Base-by-base conservation (phyloP, 495 filamentous ascomycete genomes). In the Clavariopsis aquatica region DNA sequence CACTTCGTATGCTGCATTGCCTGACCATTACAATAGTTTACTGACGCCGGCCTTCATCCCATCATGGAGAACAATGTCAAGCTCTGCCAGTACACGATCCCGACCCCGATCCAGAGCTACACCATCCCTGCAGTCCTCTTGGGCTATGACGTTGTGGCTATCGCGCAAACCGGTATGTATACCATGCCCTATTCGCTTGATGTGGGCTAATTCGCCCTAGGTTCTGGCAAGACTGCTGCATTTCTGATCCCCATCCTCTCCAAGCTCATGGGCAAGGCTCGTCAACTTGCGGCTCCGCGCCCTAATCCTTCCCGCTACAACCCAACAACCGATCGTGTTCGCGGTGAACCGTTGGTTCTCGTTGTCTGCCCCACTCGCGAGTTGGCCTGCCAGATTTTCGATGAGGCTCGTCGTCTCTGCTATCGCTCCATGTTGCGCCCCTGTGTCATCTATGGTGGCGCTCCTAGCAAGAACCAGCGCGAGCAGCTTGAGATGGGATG, bases 381-480 rank as follows among this genome's bases (percentile, higher is more conserved):
- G 82, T 78, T 98, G 12, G 89, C 91, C 0, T 89, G 88, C 5
- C 94, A 98, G 74, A 95, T 97, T 66, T 98, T 96, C 76, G 90
- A 95, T 62, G 93, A 97, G 71, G 87, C 90, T 15, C 86, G 94
- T 61, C 90, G 91, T 62, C 84, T 96, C 43, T 95, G 91, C 72
- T 98, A 98, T 69, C 86, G 94, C 13, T 91, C 90, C 17, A 96
- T 94, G 90, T 82, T 98, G 51, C 91, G 93, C 47, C 94, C 94
- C 26, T 95, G 91, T 69, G 92, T 95, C 29, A 79, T 88, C 24
- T 98, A 98, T 71, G 94, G 94, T 52, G 94, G 94, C 62, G 86
- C 85, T 29, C 89, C 90, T 0, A 62, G 81, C 3, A 67, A 72
- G 0, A 81, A 85, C 9, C 92, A 96, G 73, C 76, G 82, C 1